Base-by-base conservation (phyloP, 202 grass and related monocot species). In the Bolboschoenoplectus hybrid region DNA sequence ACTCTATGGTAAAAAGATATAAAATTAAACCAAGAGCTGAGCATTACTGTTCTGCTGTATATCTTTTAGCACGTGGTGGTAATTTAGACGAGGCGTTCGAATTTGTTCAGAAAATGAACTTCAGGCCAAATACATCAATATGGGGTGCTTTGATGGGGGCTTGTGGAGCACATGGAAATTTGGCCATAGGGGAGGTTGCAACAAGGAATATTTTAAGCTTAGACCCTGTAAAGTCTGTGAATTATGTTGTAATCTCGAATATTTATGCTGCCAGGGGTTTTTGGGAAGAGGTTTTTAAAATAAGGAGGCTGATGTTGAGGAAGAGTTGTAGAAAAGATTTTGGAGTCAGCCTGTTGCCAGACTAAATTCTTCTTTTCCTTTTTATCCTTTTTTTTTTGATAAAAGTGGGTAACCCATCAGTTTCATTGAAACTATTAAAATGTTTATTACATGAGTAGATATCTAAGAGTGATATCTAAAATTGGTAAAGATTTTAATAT, bases 51-150 rank as follows among this genome's bases (percentile, higher is more conserved):
- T 95, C 88, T 87, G 91, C 81, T 84, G 86, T 95, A 80, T 88
- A 98, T 87, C 91, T 98, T 87, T 91, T 95, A 89, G 90, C 87
- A 43, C 93, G 91, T 68, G 87, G 90, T 17, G 95, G 95, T 69
- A 86, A 74, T 67, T 90, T 95, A 67, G 69, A 98, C 58, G 93
- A 95, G 73, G 95, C 93, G 56, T 94, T 90, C 87, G 88, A 85
- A 50, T 80, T 98, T 82, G 69, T 95, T 62, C 72, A 88, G 41
- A 88, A 86, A 32, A 91, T 69, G 73, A 49, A 88, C 80, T 67
- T 82, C 65, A 68, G 86, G 64, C 84, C 87, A 9, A 98, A 74
- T 70, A 72, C 90, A n/a, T 98, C 91, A 87, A 90, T 95, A 84
- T 92, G 88, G 79, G 93, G 90, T 80, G 90, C 95, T 66, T 87